These are phyloP conservation scores for Neotropicomus parvogracilis DNA, from an alignment of 1,284 basidiomycete genomes.

Conservation along the genomic window DNA sequence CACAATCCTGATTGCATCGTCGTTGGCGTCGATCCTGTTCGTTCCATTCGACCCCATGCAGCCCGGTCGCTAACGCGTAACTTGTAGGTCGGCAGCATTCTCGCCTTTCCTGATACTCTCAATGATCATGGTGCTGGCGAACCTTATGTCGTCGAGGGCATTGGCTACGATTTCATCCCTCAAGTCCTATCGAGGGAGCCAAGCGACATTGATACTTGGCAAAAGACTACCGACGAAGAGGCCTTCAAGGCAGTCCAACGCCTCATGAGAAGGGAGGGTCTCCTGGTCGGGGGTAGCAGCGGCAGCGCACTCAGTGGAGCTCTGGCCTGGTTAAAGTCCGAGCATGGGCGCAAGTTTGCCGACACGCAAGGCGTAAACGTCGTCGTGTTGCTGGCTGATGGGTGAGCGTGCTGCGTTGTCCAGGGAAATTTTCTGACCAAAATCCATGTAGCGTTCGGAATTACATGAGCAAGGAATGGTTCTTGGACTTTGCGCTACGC, in stretches of 20 bases:
- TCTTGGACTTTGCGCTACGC: constrained; percentile 62
- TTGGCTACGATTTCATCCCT: constrained; percentile 92
- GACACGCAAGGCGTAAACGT: constrained; percentile 78
- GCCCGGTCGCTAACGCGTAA: constrained; percentile 1
- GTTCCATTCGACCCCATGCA: constrained; percentile 25
- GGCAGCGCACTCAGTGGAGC: constrained; percentile 83
- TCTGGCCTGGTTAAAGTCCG: constrained; percentile 71
- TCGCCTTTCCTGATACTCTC: constrained; percentile 68
- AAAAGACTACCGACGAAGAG: constrained; percentile 83
- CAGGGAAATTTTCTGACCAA: neutral
- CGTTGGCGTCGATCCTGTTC: constrained; percentile 88
- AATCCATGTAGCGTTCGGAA: constrained; percentile 69
- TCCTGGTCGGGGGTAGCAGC: constrained; percentile 89
- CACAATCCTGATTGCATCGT: constrained; percentile 71
- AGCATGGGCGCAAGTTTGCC: constrained; percentile 66
- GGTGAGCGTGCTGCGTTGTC: constrained; percentile 47
- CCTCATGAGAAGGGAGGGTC: constrained; percentile 85
- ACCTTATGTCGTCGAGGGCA: constrained; percentile 87
- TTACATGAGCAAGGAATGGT: constrained; percentile 94
- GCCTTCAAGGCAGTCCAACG: constrained; percentile 74
- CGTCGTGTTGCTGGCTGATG: constrained; percentile 86
- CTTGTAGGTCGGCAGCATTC: constrained; percentile 76
- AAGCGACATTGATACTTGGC: constrained; percentile 67
- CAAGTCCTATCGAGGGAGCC: constrained; percentile 66
- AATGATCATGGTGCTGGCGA: constrained; percentile 53